Base-by-base conservation (phyloP, 1,284 basidiomycete species). In the Vanrija sp. region DNA sequence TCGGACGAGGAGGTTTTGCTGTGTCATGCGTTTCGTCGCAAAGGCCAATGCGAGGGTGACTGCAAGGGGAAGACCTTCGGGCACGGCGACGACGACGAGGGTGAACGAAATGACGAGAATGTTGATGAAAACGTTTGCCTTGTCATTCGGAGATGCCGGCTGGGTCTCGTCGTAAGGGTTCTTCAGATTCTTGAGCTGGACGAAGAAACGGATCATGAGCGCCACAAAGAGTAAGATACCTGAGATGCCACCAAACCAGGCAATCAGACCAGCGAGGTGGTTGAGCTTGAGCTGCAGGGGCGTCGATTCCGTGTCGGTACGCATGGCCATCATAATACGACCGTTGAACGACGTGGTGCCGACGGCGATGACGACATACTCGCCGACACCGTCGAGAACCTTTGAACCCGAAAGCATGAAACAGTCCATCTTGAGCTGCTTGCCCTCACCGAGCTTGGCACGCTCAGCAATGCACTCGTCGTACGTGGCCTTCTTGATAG, bases 41-140 rank as follows among this genome's bases (percentile, higher is more conserved):
- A 98, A 98, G 0, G 95, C 91, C 23, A 98, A 81, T 0, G 96
- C 95, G 43, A 99, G 84, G 0, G 94, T 98, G 54, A 98, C 93
- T 46, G 96, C 96, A 49, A 98, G 83, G 14, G 95, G 95, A 10
- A 98, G 81, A 75, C 94, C 90, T 85, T 98, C 94, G 38, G 95
- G 96, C 39, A 98, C 93, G 45, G 95, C 95, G 62, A 97, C 92
- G 64, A 98, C 96, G 46, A 98, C 83, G 54, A 98, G 79, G 16
- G 95, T 98, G 57, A 98, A 93, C 4, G 94, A 42, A 40, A 73
- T 69, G 46, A 65, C 65, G 65, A 68, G 45, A 62, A 67, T 50
- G 52, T 75, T 39, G 71, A 76, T 52, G 73, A 70, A n/a, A 65
- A 85, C 83, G 64, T 96, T 86, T 42, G 91, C 95, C 68, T 96